Evolutionary conservation across 2,329 filamentous ascomycete species (phyloP).

Genomic region (Paraphaeosphaeria sporulosa): DNA sequence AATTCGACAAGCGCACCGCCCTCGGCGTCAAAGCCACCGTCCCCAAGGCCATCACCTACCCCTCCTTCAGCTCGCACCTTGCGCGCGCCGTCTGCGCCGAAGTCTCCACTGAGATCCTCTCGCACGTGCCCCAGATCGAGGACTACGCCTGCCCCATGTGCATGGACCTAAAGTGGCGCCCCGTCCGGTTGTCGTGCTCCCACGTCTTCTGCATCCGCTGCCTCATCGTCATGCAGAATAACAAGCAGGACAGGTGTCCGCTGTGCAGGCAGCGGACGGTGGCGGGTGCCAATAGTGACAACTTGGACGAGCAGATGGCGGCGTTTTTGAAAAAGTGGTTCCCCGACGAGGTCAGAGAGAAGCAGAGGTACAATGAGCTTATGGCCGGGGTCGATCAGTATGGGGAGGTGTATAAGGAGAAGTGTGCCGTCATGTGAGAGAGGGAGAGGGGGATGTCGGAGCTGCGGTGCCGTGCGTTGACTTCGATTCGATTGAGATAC

Average conservation of each 20-base stretch:
- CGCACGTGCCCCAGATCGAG: slow-evolving; percentile 79
- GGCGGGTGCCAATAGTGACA: slow-evolving; percentile 73
- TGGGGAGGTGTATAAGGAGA: slow-evolving; percentile 68
- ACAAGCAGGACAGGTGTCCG: slow-evolving; percentile 73
- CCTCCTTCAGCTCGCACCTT: slow-evolving; percentile 69
- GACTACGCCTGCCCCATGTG: slow-evolving; percentile 87
- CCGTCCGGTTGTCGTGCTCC: slow-evolving; percentile 76
- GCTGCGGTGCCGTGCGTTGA: too few species aligned
- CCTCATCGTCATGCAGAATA: slow-evolving; percentile 79
- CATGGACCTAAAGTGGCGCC: slow-evolving; percentile 79
- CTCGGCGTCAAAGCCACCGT: slow-evolving; percentile 72
- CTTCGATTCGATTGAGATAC: not conserved
- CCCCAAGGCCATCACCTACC: slow-evolving; percentile 63
- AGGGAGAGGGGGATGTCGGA: too few species aligned
- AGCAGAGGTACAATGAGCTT: slow-evolving; percentile 72
- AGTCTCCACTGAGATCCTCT: slow-evolving; percentile 75
- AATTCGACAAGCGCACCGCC: slow-evolving; percentile 86
- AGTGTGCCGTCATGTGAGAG: slow-evolving; percentile 66
- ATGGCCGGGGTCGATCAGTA: slow-evolving; percentile 78
- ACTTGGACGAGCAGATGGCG: slow-evolving; percentile 73
- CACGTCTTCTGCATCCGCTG: slow-evolving; percentile 88
- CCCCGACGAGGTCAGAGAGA: slow-evolving; percentile 71
- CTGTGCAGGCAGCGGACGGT: slow-evolving; percentile 78
- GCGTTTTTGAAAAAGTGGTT: slow-evolving; percentile 80
- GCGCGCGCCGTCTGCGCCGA: slow-evolving; percentile 79